Evolutionary conservation across 2,329 filamentous ascomycete genomes (phyloP).

Genomic region (Talaromyces rugulosus): DNA sequence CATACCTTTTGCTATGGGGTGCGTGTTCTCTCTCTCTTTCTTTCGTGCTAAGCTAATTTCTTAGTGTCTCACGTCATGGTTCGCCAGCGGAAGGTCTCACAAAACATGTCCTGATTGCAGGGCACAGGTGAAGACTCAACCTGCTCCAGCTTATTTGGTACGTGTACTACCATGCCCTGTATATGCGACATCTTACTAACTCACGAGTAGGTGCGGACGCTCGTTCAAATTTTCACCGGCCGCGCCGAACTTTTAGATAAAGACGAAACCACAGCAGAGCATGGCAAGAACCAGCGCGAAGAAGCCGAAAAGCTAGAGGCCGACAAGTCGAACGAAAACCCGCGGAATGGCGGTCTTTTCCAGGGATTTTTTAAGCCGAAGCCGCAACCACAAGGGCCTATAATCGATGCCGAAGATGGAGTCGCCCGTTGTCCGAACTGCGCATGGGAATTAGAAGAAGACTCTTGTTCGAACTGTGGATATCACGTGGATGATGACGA

Average conservation of each 20-base stretch:
- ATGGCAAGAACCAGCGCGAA: constrained; percentile 53
- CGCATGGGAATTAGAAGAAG: constrained; percentile 58
- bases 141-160: constrained; percentile 62
- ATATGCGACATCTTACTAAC: not conserved
- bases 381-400: constrained; percentile 31
- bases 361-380: constrained; percentile 53
- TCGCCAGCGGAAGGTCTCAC: constrained; percentile 49
- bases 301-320: constrained; percentile 57
- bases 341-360: constrained; percentile 56
- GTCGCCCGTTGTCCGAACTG: constrained; percentile 61
- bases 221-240: constrained; percentile 60
- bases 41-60: constrained; percentile 18
- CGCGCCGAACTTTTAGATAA: constrained; percentile 58
- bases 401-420: constrained; percentile 56
- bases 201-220: constrained; percentile 53
- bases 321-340: constrained; percentile 54
- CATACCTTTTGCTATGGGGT: constrained; percentile 70
- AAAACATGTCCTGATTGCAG: constrained; percentile 69
- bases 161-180: constrained; percentile 18
- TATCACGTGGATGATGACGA: constrained; percentile 44
- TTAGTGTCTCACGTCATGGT: constrained; percentile 57
- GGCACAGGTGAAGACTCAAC: constrained; percentile 53
- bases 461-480: constrained; percentile 52
- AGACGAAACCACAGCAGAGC: constrained; percentile 61
- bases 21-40: constrained; percentile 21